These are phyloP conservation scores for Funneliformis mosseae DNA, from an alignment of 192 early-diverging fungal genomes.

Conservation along the genomic window DNA sequence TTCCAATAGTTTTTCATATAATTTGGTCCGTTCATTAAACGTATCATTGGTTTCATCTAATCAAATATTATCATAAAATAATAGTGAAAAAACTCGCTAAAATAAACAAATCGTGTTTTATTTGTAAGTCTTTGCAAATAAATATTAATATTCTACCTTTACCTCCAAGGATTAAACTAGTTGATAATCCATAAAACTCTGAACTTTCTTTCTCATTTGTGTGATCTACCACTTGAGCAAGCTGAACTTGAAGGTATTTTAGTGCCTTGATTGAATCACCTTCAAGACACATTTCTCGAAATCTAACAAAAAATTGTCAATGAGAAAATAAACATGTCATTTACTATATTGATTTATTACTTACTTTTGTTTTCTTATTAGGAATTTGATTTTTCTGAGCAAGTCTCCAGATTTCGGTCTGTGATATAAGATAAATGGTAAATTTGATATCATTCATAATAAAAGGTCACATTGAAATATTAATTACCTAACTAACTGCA, in stretches of 20 bases:
- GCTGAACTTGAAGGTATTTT: constrained; percentile 72
- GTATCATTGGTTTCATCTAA: constrained; percentile 23
- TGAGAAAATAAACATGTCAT: background rate
- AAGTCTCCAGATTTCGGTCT: constrained; percentile 21
- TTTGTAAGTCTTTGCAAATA: background rate
- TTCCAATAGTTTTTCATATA: constrained; percentile 71
- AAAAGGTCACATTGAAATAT: background rate
- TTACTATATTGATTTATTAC: too few relatives aligned
- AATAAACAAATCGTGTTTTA: background rate
- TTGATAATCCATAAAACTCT: constrained; percentile 38
- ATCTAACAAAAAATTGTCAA: background rate
- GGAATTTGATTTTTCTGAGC: constrained; percentile 14
- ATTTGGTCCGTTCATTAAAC: constrained; percentile 53
- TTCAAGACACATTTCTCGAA: constrained; percentile 27
- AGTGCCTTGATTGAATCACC: constrained; percentile 61
- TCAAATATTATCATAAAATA: background rate
- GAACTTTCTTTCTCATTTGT: constrained; percentile 45
- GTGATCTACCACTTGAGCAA: constrained; percentile 75
- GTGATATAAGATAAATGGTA: background rate
- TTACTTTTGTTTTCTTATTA: constrained; percentile 28
- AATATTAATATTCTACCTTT: background rate
- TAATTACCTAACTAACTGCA: constrained; percentile 64
- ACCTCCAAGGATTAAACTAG: background rate
- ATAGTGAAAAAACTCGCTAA: background rate
- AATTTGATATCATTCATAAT: background rate